Evolutionary conservation across 2,329 filamentous ascomycete species (phyloP).

Genomic region (Diaporthe humulicola): DNA sequence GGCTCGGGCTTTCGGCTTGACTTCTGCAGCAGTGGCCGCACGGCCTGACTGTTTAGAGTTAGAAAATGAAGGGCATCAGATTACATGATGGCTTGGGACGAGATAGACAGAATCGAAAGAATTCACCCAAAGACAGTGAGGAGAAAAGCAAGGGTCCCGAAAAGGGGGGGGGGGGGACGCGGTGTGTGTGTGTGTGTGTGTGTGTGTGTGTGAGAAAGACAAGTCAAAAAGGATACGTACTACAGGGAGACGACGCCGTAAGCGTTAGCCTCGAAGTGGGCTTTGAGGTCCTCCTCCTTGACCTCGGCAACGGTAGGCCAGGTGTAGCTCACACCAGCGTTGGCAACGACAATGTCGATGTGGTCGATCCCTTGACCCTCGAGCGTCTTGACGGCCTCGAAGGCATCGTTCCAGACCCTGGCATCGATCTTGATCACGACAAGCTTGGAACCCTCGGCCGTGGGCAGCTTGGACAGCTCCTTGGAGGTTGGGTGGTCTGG

Average conservation of each 20-base stretch:
- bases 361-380: slow-evolving; percentile 51
- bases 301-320: slow-evolving; percentile 50
- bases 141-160: neutral
- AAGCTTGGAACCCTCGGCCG: slow-evolving; percentile 48
- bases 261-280: slow-evolving; percentile 58
- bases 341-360: slow-evolving; percentile 66
- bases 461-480: neutral
- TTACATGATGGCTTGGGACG: neutral
- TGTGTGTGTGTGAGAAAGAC: neutral
- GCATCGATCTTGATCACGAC: slow-evolving; percentile 59
- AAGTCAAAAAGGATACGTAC: neutral
- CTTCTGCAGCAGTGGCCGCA: slow-evolving; percentile 53
- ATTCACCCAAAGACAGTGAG: neutral
- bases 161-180: neutral
- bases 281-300: slow-evolving; percentile 52
- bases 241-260: slow-evolving; percentile 57
- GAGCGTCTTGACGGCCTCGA: slow-evolving; percentile 49
- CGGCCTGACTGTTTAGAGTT: slow-evolving; percentile 51
- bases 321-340: slow-evolving; percentile 59
- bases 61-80: neutral
- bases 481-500: slow-evolving; percentile 9
- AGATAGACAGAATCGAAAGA: neutral
- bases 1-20: slow-evolving; percentile 44
- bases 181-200: neutral
- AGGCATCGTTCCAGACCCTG: slow-evolving; percentile 49